Base-by-base conservation (phyloP, 2,329 filamentous ascomycete species). In the Ophiostoma novo-ulmi region DNA sequence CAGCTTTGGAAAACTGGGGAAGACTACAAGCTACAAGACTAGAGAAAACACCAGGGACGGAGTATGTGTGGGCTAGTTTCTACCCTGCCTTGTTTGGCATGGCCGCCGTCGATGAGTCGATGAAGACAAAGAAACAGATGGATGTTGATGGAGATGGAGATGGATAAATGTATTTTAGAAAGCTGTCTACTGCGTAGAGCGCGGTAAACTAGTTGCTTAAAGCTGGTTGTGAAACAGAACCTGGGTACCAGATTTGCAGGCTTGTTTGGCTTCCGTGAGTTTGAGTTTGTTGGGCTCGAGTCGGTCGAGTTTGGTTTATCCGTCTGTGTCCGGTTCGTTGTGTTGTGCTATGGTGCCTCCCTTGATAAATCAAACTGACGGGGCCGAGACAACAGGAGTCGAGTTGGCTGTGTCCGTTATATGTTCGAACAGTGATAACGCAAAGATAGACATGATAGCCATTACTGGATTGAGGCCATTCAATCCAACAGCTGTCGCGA, bases 31-130 rank as follows among this genome's bases (percentile, higher is more conserved):
- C 44, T 48, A 48, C 6, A 17, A 48, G 41, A 17, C 44, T n/a
- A 48, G 44, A 48, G 17, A n/a, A 48, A 39, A 39, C 44, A 3
- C 52, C 52, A 58, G 52, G 52, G 52, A 58, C 52, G 22, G 52
- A 58, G 52, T 26, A 10, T 31, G 52, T 58, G n/a, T 58, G 52
- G 22, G 52, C 52, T 58, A 58, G 22, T 58, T 26, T 11, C 44
- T 58, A 58, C n/a, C 52, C 31, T 58, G 26, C 52, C 52, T 5
- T 58, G n/a, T 58, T 58, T 22, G 52, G 52, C 52, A 58, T 58
- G 52, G 22, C 52, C 52, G 52, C 52, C 52, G 52, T 26, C 52
- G 52, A 58, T 26, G 22, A 58, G 52, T 26, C 52, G 52, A 58
- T 26, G 22, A 58, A 58, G 52, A 58, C 52, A 58, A 26, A 58